A percentile compares a stretch with the other conserved stretches of the same genome.
These are phyloP conservation scores for Nyctanthes arbortristis DNA, from an alignment of 257 asterid genomes.

Conservation along the genomic window DNA sequence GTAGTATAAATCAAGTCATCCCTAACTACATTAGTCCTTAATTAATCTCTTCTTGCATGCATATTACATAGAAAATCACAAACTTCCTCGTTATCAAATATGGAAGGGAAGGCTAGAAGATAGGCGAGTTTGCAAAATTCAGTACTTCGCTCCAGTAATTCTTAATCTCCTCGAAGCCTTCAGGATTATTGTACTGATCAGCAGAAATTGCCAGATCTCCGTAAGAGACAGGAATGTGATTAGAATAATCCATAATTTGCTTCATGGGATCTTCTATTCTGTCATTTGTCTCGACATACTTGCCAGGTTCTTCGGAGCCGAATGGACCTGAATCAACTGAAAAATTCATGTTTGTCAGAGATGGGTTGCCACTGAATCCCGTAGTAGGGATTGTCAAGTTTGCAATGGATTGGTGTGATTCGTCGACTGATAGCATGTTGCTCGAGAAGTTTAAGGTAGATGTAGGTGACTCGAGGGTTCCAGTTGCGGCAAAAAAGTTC, in stretches of 20 bases:
- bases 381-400: neutral
- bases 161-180: slow-evolving; percentile 31
- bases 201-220: slow-evolving; percentile 18
- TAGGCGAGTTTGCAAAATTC: slow-evolving; percentile 41
- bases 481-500: slow-evolving; percentile 18
- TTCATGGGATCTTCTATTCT: slow-evolving; percentile 22
- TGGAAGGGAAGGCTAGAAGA: neutral
- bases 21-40: too few relatives aligned
- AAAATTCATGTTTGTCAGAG: neutral
- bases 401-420: neutral
- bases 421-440: neutral
- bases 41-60: neutral
- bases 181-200: slow-evolving; percentile 21
- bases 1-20: neutral
- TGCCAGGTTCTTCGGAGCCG: neutral
- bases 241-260: slow-evolving; percentile 16
- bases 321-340: slow-evolving; percentile 3
- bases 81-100: neutral
- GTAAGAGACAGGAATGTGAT: slow-evolving; percentile 14
- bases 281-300: slow-evolving; percentile 14
- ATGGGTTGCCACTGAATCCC: too few relatives aligned
- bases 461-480: slow-evolving; percentile 43
- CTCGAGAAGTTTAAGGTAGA: slow-evolving; percentile 42
- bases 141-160: slow-evolving; percentile 42
- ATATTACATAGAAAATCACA: neutral